Conservation (phyloP, 345 rosid genomes). For the Ceriops tagal region DNA sequence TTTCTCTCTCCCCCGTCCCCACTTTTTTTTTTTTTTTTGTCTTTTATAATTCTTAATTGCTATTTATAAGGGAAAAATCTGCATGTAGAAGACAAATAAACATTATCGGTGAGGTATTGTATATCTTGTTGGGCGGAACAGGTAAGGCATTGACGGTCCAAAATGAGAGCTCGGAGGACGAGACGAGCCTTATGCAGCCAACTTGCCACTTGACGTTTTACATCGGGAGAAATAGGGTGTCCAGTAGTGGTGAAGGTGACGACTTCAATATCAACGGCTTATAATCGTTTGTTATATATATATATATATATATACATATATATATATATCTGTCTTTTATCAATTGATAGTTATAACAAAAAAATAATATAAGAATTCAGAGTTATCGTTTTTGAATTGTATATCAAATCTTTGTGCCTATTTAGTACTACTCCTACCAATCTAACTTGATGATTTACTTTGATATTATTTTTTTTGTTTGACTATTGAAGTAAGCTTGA, state of each 20-base stretch:
- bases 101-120: no score
- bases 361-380: no score
- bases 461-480: no score
- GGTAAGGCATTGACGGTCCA: conserved; percentile 48
- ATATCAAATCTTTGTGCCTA: no score
- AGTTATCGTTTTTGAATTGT: no score
- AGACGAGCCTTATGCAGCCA: conserved; percentile 2
- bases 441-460: no score
- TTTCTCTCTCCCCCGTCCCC: neutral
- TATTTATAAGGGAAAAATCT: neutral
- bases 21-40: neutral
- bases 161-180: conserved; percentile 9
- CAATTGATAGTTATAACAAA: no score
- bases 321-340: no score
- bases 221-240: neutral
- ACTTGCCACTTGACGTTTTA: conserved; percentile 9
- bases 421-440: no score
- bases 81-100: neutral
- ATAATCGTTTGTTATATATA: neutral
- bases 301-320: neutral
- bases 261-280: conserved; percentile 16
- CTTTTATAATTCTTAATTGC: neutral
- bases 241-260: neutral
- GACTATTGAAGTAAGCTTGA: no score
- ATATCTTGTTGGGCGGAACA: neutral